Evolutionary conservation across 1,284 basidiomycete genomes (phyloP), one percentile per base, ranked within the genome.

Genomic region (Apiotrichum domesticum): DNA sequence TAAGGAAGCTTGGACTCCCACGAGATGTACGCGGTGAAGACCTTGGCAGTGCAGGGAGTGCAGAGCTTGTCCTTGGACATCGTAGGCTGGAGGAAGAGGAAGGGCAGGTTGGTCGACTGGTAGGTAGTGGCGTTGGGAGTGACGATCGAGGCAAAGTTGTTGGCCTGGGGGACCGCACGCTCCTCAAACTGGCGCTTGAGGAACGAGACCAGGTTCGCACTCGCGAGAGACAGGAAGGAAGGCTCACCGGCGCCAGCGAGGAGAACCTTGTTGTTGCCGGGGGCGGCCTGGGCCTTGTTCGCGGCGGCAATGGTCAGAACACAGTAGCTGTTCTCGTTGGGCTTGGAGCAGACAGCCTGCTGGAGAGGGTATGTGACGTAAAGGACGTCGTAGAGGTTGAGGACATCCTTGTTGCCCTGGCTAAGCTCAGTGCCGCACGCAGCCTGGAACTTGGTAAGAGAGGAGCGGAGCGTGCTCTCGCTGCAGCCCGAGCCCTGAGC

Each of bases 1-100:
- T 92, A 94, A 1, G 86, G 85, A 46, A 79, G 76, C 58, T 76
- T 72, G 47, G 83, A 82, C 78, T 92, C 87, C 76, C 83, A 93
- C 59, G 78, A 76, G 75, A 90, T 85, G 81, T 88, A 96, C 7
- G 84, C 63, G 6, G 83, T 82, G 63, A 95, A 70, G 71, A 91
- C 78, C 63, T 81, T 81, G 70, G 86, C 84, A 14, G 88, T 85
- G 84, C 92, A 96, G 4, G 85, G 68, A 2, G 82, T 85, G 84
- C 92, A 96, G 55, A 94, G 84, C 41, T 77, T 56, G 43, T 74
- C 67, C 37, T 79, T 75, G 49, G 80, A 41, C 71, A 83, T 79
- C 63, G 69, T 63, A 46, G 85, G 78, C 54, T 80, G 73, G 67
- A 88, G 81, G 84, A 87, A 85, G 64, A 95, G 79, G 87, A 90